phyloP scores from a whole-genome alignment of 768 basidiomycete genomes.

The Lactarius indigo region DNA sequence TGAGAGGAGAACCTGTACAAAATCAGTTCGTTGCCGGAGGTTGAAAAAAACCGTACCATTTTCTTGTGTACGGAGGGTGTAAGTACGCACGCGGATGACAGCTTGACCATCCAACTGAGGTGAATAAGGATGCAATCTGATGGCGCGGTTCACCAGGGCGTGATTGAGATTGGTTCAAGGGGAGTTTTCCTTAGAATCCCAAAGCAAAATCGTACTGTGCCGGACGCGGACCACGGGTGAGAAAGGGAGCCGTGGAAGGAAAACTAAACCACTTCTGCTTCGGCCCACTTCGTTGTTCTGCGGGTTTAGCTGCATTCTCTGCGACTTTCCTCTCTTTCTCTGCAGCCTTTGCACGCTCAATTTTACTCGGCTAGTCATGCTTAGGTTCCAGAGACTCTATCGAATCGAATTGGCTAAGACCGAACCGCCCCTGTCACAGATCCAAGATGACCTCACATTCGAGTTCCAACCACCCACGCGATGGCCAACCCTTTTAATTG shows the following conservation, averaged over 20 bases:
- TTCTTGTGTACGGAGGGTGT: conserved; percentile 88
- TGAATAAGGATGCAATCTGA: conserved; percentile 62
- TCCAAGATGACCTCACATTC: too few relatives aligned
- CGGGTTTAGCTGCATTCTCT: conserved; percentile 77
- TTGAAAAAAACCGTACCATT: conserved; percentile 95
- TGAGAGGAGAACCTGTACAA: conserved; percentile 81
- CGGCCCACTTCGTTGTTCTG: conserved; percentile 65
- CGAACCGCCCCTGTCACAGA: too few relatives aligned
- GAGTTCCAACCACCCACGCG: too few relatives aligned
- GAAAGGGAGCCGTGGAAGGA: background rate
- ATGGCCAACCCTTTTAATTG: too few relatives aligned
- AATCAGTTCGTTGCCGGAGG: conserved; percentile 80
- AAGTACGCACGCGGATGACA: conserved; percentile 86
- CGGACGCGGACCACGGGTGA: background rate
- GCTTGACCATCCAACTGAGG: conserved; percentile 62
- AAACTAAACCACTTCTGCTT: conserved; percentile 54
- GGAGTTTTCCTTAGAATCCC: conserved; percentile 81
- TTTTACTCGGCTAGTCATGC: conserved; percentile 67
- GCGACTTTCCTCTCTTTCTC: conserved; percentile 89
- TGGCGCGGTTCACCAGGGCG: conserved; percentile 58
- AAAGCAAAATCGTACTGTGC: conserved; percentile 63
- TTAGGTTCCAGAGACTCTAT: background rate
- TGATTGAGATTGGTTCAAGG: conserved; percentile 88
- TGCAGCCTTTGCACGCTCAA: conserved; percentile 79
- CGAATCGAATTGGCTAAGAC: too few relatives aligned